Percentiles rank a stretch among this genome's conserved stretches.
Conservation (phyloP, 2,329 filamentous ascomycete species). For the Colletotrichum nymphaeae region DNA sequence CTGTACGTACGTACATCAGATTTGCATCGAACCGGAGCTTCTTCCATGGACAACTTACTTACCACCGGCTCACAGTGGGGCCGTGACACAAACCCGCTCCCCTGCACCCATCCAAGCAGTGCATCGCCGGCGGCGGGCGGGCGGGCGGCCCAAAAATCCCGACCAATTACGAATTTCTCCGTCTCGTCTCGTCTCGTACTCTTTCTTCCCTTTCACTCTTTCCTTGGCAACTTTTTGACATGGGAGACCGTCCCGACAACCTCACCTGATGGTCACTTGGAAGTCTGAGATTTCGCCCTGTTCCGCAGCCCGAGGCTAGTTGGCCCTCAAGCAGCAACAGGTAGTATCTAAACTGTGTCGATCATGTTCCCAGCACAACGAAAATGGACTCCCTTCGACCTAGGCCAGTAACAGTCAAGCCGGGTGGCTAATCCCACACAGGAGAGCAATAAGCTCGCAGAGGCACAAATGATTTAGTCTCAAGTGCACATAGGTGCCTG, state of each 20-base stretch:
- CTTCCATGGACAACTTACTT: neutral
- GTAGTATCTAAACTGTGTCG: too few species aligned
- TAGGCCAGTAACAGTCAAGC: slow-evolving; percentile 4
- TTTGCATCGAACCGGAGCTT: neutral
- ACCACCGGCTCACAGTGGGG: neutral
- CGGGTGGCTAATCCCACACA: slow-evolving; percentile 2
- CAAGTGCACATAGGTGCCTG: too few species aligned
- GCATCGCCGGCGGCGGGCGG: too few species aligned
- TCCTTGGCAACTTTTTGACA: neutral
- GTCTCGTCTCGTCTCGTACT: slow-evolving; percentile 21
- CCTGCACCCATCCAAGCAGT: neutral
- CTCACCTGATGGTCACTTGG: neutral
- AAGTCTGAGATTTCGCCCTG: neutral
- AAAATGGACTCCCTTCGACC: neutral
- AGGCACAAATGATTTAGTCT: neutral
- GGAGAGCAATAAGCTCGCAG: neutral
- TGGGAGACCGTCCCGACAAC: neutral
- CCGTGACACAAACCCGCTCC: neutral
- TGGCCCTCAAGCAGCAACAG: too few species aligned
- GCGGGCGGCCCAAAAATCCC: neutral
- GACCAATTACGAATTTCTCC: slow-evolving; percentile 34
- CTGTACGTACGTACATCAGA: neutral
- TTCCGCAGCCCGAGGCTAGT: too few species aligned
- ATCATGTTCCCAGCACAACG: neutral
- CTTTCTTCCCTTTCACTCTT: neutral